These are phyloP conservation scores for Phalaenopsis hybrid DNA, from an alignment of 116 monocot species.

Conservation along the genomic window DNA sequence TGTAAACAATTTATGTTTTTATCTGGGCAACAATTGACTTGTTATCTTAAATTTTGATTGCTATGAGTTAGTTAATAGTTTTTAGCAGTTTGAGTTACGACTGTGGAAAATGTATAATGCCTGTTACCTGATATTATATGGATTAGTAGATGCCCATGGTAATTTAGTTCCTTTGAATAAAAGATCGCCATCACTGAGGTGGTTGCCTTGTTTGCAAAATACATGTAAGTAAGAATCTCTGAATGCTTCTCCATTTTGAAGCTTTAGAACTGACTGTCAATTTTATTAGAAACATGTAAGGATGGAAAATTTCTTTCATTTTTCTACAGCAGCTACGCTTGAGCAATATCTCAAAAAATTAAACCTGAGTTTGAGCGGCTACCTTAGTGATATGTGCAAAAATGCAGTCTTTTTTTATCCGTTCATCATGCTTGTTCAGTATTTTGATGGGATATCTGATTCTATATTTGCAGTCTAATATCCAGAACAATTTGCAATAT, in stretches of 20 bases:
- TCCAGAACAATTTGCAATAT: conserved; percentile 93
- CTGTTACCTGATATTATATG: background rate
- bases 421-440: background rate
- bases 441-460: background rate
- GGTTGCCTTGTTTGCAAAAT: background rate
- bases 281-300: background rate
- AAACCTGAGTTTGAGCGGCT: too few relatives aligned
- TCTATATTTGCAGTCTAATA: conserved; percentile 53
- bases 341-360: background rate
- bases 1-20: too few relatives aligned
- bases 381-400: background rate
- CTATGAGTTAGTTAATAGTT: too few relatives aligned
- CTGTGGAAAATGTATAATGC: background rate
- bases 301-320: background rate
- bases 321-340: background rate
- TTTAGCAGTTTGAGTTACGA: too few relatives aligned
- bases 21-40: too few relatives aligned
- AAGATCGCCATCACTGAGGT: background rate
- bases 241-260: background rate
- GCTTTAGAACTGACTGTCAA: background rate
- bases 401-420: background rate
- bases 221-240: background rate
- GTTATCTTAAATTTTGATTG: too few relatives aligned
- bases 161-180: background rate
- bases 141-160: background rate